Evolutionary conservation across 2,329 filamentous ascomycete species (phyloP).

Genomic region (Ampelomyces quisqualis): DNA sequence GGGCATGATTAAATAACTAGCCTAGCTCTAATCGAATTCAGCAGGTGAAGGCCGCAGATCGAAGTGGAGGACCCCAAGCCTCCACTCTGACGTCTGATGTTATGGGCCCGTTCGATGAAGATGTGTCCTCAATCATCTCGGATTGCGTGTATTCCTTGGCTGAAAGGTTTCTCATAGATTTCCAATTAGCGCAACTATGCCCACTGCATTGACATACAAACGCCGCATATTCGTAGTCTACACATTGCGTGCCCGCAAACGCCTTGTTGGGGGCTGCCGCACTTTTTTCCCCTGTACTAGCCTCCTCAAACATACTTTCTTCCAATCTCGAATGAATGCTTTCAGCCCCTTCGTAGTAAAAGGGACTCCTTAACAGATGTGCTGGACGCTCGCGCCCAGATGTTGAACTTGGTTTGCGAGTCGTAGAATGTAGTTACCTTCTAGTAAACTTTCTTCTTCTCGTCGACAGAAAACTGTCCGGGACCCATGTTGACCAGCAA

Average conservation of each 20-base stretch:
- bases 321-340: conserved; percentile 9
- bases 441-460: conserved; percentile 99
- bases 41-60: conserved; percentile 14
- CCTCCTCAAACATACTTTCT: conserved; percentile 4
- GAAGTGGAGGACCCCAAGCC: conserved; percentile 19
- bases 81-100: conserved; percentile 2
- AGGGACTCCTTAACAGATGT: conserved; percentile 25
- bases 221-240: conserved; percentile 33
- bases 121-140: conserved; percentile 4
- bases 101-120: no score
- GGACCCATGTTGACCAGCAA: conserved; percentile 98
- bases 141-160: conserved; percentile 2
- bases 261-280: conserved; percentile 18
- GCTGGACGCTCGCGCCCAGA: conserved; percentile 19
- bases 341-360: conserved; percentile 12
- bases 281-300: conserved; percentile 13
- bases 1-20: conserved; percentile 29
- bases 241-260: conserved; percentile 24
- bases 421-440: conserved; percentile 13
- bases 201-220: conserved; percentile 25
- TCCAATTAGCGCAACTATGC: conserved; percentile 13
- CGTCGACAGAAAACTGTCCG: conserved; percentile 95
- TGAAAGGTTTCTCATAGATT: conserved; percentile 1
- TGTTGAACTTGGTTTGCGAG: conserved; percentile 22
- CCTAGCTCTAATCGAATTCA: conserved; percentile 5